Evolutionary conservation across 2,329 filamentous ascomycete genomes (phyloP).

Genomic region (Pyrenophora teres): DNA sequence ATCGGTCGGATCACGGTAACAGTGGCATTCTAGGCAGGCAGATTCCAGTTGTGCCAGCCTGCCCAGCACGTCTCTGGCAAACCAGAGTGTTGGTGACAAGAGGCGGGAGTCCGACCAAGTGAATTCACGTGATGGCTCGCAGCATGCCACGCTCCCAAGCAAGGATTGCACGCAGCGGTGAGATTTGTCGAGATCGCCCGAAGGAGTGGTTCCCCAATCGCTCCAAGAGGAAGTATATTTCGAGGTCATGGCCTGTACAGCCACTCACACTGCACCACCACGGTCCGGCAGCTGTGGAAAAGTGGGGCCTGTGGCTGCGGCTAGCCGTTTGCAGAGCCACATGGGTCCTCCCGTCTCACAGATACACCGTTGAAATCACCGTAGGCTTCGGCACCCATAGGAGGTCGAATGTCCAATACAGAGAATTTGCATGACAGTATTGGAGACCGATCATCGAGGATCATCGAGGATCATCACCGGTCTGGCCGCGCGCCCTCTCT

Average conservation of each 20-base stretch:
- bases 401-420: neutral
- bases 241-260: constrained; percentile 5
- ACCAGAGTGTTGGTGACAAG: constrained; percentile 2
- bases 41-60: no score
- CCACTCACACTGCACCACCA: constrained; percentile 22
- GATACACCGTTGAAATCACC: constrained; percentile 28
- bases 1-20: constrained; percentile 3
- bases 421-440: constrained; percentile 1
- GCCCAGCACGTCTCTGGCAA: no score
- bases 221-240: constrained; percentile 21
- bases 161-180: constrained; percentile 29
- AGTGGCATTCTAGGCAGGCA: constrained; percentile 8
- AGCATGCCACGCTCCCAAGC: constrained; percentile 8
- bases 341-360: constrained; percentile 22
- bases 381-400: constrained; percentile 1
- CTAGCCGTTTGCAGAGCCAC: constrained; percentile 20
- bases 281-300: constrained; percentile 4
- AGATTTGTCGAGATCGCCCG: constrained; percentile 23
- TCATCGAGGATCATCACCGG: neutral
- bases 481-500: constrained; percentile 10
- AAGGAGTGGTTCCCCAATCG: constrained; percentile 15
- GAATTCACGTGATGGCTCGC: constrained; percentile 26
- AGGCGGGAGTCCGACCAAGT: constrained; percentile 12
- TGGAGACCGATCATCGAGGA: constrained; percentile 3
- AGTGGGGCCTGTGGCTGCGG: constrained; percentile 8